A percentile compares a stretch with the other conserved stretches of the same genome.
phyloP scores from a whole-genome alignment of 2,329 filamentous ascomycete genomes.

The Diaporthe longicolla region DNA sequence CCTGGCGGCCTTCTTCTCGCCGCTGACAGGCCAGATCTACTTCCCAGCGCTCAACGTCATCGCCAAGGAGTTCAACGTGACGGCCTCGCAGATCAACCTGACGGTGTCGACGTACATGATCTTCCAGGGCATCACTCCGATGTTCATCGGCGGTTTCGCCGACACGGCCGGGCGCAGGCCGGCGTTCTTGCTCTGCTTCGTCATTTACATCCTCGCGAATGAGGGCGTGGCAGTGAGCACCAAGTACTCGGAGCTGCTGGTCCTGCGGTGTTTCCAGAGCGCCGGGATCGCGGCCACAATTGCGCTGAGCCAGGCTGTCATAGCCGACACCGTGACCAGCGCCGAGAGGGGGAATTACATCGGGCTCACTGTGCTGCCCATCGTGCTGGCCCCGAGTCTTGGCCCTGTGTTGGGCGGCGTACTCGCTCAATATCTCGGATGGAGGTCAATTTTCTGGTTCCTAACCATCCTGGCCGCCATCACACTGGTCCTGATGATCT shows the following conservation, averaged over 20 bases:
- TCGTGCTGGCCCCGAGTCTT: constrained; percentile 58
- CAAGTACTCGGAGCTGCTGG: constrained; percentile 64
- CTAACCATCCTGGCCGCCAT: constrained; percentile 55
- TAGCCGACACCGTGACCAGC: constrained; percentile 74
- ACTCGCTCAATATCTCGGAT: constrained; percentile 62
- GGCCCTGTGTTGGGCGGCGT: constrained; percentile 66
- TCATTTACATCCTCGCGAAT: constrained; percentile 67
- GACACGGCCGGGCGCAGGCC: constrained; percentile 68
- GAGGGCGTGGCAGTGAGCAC: constrained; percentile 66
- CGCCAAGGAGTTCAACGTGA: constrained; percentile 62
- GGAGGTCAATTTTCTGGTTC: constrained; percentile 68
- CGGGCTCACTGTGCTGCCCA: constrained; percentile 63
- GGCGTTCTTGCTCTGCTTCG: constrained; percentile 67
- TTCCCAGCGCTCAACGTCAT: constrained; percentile 66
- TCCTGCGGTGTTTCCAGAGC: constrained; percentile 69
- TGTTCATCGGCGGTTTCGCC: constrained; percentile 63
- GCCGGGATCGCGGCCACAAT: constrained; percentile 72
- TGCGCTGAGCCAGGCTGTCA: constrained; percentile 69
- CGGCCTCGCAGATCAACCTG: constrained; percentile 60
- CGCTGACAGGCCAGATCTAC: constrained; percentile 66
- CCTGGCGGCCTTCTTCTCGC: constrained; percentile 60
- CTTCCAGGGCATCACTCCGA: constrained; percentile 71
- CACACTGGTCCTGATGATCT: constrained; percentile 54
- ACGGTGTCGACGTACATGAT: constrained; percentile 71
- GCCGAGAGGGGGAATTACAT: constrained; percentile 74